Evolutionary conservation across 371 early-diverging fungal species (phyloP).

Genomic region (Lichtheimia ramosa): DNA sequence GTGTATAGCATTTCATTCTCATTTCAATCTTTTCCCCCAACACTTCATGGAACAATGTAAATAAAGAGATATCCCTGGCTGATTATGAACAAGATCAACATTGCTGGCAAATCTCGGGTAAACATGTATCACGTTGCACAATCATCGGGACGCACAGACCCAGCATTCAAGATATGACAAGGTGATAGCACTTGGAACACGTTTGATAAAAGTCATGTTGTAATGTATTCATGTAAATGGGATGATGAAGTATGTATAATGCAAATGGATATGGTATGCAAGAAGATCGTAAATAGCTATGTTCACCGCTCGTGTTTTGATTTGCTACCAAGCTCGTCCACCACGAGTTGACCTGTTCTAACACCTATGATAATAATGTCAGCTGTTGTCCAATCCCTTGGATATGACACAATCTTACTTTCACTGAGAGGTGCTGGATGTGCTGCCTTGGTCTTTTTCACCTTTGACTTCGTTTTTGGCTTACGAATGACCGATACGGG

Average conservation of each 20-base stretch:
- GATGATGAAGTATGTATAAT: too few relatives aligned
- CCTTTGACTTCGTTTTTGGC: slow-evolving; percentile 40
- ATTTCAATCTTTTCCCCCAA: neutral
- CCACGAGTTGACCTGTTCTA: slow-evolving; percentile 32
- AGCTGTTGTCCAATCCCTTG: neutral
- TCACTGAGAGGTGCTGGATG: slow-evolving; percentile 32
- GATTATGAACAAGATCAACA: too few relatives aligned
- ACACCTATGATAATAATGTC: slow-evolving; percentile 24
- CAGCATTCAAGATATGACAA: too few relatives aligned
- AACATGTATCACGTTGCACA: too few relatives aligned
- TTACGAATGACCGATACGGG: slow-evolving; percentile 60
- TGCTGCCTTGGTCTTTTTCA: slow-evolving; percentile 7
- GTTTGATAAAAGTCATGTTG: too few relatives aligned
- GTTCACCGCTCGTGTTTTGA: too few relatives aligned
- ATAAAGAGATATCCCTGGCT: neutral
- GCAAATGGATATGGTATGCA: too few relatives aligned
- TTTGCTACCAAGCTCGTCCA: slow-evolving; percentile 31
- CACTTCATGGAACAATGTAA: neutral
- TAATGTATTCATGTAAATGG: too few relatives aligned
- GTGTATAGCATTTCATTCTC: neutral
- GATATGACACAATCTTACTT: slow-evolving; percentile 27
- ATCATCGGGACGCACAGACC: too few relatives aligned
- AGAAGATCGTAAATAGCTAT: too few relatives aligned
- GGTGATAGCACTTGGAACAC: too few relatives aligned
- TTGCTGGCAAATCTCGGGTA: too few relatives aligned